A percentile compares a stretch with the other conserved stretches of the same genome.
These are phyloP conservation scores for Pleurotus ostreatus DNA, from an alignment of 768 basidiomycete species.

Conservation along the genomic window DNA sequence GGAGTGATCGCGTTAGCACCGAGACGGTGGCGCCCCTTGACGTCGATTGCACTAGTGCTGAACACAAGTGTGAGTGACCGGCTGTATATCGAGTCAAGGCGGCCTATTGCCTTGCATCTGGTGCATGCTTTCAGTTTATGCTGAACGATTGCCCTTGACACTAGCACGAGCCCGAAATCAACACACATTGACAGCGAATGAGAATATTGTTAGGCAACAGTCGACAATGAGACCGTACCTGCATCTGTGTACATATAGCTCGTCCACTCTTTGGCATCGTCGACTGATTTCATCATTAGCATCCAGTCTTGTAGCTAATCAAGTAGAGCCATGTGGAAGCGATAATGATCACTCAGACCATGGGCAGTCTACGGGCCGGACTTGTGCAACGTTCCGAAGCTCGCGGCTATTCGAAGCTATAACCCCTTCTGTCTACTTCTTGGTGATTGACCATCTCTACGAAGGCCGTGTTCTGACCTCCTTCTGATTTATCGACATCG, in stretches of 20 bases:
- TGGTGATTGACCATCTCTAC: too few relatives aligned
- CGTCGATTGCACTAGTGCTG: conserved; percentile 23
- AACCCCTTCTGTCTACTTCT: too few relatives aligned
- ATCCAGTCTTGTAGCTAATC: too few relatives aligned
- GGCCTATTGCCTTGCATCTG: conserved; percentile 21
- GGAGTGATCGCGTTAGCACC: conserved; percentile 20
- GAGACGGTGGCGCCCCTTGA: conserved; percentile 18
- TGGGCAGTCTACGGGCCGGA: too few relatives aligned
- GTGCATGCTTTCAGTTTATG: conserved; percentile 19
- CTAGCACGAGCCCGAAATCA: conserved; percentile 10
- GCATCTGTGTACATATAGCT: not conserved
- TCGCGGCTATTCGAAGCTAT: too few relatives aligned
- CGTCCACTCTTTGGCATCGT: not conserved
- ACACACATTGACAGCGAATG: not conserved
- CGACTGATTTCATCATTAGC: too few relatives aligned
- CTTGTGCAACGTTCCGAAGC: too few relatives aligned
- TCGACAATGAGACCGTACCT: not conserved
- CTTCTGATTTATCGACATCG: too few relatives aligned
- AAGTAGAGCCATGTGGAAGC: too few relatives aligned
- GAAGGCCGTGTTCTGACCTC: too few relatives aligned
- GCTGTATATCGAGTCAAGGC: not conserved
- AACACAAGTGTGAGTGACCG: not conserved
- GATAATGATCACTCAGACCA: too few relatives aligned
- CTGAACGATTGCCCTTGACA: conserved; percentile 18
- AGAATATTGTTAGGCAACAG: conserved; percentile 12